Conservation (phyloP, 257 asterid genomes). For the Scutellaria galericulata region DNA sequence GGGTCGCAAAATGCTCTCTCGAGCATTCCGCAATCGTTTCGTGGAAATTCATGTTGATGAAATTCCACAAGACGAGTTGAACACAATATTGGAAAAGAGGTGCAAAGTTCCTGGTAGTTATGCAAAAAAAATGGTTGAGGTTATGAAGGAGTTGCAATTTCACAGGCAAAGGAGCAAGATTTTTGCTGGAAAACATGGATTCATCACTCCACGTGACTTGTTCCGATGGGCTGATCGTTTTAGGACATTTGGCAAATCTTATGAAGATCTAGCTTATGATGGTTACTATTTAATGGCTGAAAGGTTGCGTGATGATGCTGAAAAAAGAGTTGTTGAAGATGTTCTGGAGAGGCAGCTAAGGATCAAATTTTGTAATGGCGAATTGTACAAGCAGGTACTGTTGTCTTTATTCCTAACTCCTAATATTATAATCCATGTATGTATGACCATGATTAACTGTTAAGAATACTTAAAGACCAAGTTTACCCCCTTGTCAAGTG, state of each 20-base stretch:
- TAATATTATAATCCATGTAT: not conserved
- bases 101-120: constrained; percentile 70
- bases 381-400: constrained; percentile 76
- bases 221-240: constrained; percentile 95
- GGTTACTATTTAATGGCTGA: constrained; percentile 93
- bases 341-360: constrained; percentile 67
- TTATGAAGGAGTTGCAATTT: constrained; percentile 92
- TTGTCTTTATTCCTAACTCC: constrained; percentile 23
- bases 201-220: constrained; percentile 95
- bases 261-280: constrained; percentile 83
- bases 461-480: not conserved
- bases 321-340: constrained; percentile 68
- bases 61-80: constrained; percentile 87
- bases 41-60: constrained; percentile 99
- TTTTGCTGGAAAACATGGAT: constrained; percentile 99
- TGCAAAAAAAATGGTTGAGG: constrained; percentile 81
- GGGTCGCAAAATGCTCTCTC: constrained; percentile 92
- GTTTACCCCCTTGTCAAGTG: not conserved
- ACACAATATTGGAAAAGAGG: constrained; percentile 69
- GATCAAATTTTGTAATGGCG: constrained; percentile 55
- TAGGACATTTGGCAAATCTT: constrained; percentile 54
- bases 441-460: not conserved
- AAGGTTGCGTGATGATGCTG: constrained; percentile 81
- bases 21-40: constrained; percentile 98
- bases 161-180: constrained; percentile 87